These are phyloP conservation scores for Akanthomyces lecanii DNA, from an alignment of 2,329 filamentous ascomycete genomes.

Conservation along the genomic window DNA sequence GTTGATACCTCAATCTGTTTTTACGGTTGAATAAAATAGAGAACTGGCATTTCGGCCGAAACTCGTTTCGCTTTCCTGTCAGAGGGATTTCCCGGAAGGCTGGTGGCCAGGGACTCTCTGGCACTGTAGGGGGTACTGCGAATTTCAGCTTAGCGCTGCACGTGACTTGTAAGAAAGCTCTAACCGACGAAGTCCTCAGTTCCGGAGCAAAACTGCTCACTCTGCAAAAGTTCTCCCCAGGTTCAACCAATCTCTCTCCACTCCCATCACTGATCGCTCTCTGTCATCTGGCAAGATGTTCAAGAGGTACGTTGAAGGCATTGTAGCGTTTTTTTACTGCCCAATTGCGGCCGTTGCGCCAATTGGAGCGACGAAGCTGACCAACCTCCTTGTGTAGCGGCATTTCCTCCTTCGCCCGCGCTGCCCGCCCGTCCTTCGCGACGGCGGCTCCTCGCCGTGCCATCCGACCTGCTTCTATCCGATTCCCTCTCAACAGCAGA, in stretches of 20 bases:
- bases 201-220: slow-evolving; percentile 47
- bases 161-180: slow-evolving; percentile 41
- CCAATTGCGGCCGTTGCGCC: slow-evolving; percentile 24
- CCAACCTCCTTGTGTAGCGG: slow-evolving; percentile 46
- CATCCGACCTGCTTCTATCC: slow-evolving; percentile 52
- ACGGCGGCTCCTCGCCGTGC: slow-evolving; percentile 54
- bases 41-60: not conserved
- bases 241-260: slow-evolving; percentile 52
- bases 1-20: not conserved
- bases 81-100: slow-evolving; percentile 16
- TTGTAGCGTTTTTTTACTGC: slow-evolving; percentile 26
- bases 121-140: slow-evolving; percentile 16
- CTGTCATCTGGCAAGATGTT: slow-evolving; percentile 73
- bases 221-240: slow-evolving; percentile 47
- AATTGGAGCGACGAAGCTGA: slow-evolving; percentile 40
- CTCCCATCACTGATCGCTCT: slow-evolving; percentile 58
- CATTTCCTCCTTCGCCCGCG: slow-evolving; percentile 61
- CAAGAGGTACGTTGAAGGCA: slow-evolving; percentile 63
- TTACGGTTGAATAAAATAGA: not conserved
- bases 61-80: not conserved
- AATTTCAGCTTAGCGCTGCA: slow-evolving; percentile 25
- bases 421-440: slow-evolving; percentile 58
- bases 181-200: slow-evolving; percentile 40
- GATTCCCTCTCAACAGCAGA: slow-evolving; percentile 53
- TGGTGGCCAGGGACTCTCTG: not conserved